Conservation (phyloP, 2,329 filamentous ascomycete genomes). For the Coniochaeta prunicola region DNA sequence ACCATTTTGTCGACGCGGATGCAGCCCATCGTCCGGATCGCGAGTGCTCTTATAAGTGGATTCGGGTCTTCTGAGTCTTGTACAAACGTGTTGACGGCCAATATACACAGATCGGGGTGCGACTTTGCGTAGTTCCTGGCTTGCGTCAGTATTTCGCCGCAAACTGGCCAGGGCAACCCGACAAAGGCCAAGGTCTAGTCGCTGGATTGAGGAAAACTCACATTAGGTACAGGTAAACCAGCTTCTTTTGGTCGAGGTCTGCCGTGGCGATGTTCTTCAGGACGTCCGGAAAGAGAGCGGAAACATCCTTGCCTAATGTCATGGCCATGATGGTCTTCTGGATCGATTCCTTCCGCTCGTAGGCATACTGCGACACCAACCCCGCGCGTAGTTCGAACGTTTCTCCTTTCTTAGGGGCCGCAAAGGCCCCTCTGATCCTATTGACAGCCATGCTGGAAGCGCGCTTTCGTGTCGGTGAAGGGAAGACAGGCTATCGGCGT, state of each 20-base stretch:
- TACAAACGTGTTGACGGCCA: constrained; percentile 98
- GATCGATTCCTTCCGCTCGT: constrained; percentile 97
- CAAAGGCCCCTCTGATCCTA: constrained; percentile 89
- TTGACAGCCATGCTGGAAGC: constrained; percentile 64
- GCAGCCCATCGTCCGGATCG: constrained; percentile 97
- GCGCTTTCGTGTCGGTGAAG: not conserved
- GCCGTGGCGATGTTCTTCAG: constrained; percentile 96
- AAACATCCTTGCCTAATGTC: constrained; percentile 98
- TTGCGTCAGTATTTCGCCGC: constrained; percentile 12
- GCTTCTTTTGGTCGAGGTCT: constrained; percentile 97
- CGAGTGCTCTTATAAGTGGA: constrained; percentile 86
- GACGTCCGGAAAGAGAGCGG: constrained; percentile 92
- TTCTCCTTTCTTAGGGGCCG: constrained; percentile 90
- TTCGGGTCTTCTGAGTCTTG: constrained; percentile 99
- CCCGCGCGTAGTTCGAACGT: constrained; percentile 95
- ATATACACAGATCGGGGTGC: constrained; percentile 95
- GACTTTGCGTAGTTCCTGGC: constrained; percentile 97
- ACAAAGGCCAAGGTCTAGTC: not conserved
- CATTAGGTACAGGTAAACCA: constrained; percentile 98
- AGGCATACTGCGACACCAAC: constrained; percentile 96
- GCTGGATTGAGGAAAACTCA: constrained; percentile 33
- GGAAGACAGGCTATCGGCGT: not conserved
- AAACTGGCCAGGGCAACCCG: not conserved
- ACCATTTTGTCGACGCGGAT: constrained; percentile 99
- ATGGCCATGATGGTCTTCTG: constrained; percentile 99